A percentile compares a stretch with the other conserved stretches of the same genome.
Conservation (phyloP, 1,284 basidiomycete genomes). For the Abortiporus biennis region DNA sequence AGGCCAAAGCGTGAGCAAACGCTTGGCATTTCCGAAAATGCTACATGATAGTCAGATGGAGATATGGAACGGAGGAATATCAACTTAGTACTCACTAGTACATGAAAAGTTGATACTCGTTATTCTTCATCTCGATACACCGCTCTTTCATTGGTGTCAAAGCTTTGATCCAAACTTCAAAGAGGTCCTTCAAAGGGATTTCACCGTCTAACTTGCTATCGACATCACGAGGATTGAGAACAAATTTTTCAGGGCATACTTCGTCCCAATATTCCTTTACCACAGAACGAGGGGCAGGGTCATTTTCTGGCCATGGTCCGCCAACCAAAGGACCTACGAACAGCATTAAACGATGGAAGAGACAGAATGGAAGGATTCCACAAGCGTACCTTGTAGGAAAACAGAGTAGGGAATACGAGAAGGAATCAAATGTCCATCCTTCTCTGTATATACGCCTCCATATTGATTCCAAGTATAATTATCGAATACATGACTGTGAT, state of each 20-base stretch:
- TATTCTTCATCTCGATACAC: constrained; percentile 14
- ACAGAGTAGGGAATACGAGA: constrained; percentile 10
- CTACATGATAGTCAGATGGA: constrained; percentile 13
- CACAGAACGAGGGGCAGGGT: constrained; percentile 28
- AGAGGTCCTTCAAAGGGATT: constrained; percentile 19
- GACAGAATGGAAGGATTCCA: background rate
- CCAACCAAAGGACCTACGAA: constrained; percentile 35
- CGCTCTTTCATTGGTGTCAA: constrained; percentile 38
- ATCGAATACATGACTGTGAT: constrained; percentile 11
- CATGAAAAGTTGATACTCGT: constrained; percentile 38
- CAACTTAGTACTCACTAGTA: constrained; percentile 31
- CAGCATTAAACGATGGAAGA: background rate
- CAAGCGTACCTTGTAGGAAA: constrained; percentile 6
- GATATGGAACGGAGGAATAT: background rate
- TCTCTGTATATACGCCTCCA: constrained; percentile 6
- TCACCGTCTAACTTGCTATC: constrained; percentile 7
- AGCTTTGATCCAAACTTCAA: constrained; percentile 45
- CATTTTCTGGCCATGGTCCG: constrained; percentile 24
- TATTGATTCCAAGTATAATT: constrained; percentile 11
- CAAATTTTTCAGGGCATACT: constrained; percentile 29
- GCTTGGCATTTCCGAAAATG: constrained; percentile 24
- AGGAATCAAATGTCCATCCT: constrained; percentile 6
- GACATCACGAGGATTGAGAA: constrained; percentile 12
- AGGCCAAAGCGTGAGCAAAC: constrained; percentile 31
- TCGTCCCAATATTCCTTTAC: constrained; percentile 29